phyloP scores from a whole-genome alignment of 306 rosid species.

The Echinosophora koreensis region DNA sequence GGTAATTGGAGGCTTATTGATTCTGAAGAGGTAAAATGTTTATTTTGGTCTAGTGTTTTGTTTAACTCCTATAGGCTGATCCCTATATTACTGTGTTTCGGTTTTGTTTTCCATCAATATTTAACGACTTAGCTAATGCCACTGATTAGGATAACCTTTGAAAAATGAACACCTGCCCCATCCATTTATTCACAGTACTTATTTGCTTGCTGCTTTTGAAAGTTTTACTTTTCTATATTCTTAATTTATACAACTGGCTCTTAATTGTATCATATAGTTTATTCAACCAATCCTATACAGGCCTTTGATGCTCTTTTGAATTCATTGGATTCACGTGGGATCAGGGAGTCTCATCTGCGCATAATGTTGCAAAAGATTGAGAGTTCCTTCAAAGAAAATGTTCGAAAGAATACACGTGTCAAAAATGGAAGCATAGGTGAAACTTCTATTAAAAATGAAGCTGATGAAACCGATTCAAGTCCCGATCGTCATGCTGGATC shows the following conservation, averaged over 20 bases:
- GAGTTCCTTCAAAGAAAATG: constrained; percentile 76
- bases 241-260: constrained; percentile 2
- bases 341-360: constrained; percentile 93
- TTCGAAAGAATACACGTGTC: constrained; percentile 58
- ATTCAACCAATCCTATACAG: constrained; percentile 52
- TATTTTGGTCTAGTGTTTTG: not conserved
- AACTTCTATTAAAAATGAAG: constrained; percentile 66
- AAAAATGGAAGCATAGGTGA: constrained; percentile 49
- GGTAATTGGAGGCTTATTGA: constrained; percentile 97
- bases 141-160: not conserved
- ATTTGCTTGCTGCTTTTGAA: constrained; percentile 16
- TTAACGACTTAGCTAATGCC: not conserved
- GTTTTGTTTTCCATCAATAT: not conserved
- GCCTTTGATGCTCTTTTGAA: constrained; percentile 80
- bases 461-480: constrained; percentile 64
- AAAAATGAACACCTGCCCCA: constrained; percentile 4
- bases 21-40: constrained; percentile 78
- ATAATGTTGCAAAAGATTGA: constrained; percentile 91
- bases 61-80: constrained; percentile 2
- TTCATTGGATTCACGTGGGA: constrained; percentile 88
- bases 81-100: constrained; percentile 1
- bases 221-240: constrained; percentile 8
- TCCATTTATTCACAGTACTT: not conserved
- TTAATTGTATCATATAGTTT: constrained; percentile 30
- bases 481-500: constrained; percentile 61